Evolutionary conservation across 2,329 filamentous ascomycete species (phyloP).

Genomic region (Fusarium nematophilum): DNA sequence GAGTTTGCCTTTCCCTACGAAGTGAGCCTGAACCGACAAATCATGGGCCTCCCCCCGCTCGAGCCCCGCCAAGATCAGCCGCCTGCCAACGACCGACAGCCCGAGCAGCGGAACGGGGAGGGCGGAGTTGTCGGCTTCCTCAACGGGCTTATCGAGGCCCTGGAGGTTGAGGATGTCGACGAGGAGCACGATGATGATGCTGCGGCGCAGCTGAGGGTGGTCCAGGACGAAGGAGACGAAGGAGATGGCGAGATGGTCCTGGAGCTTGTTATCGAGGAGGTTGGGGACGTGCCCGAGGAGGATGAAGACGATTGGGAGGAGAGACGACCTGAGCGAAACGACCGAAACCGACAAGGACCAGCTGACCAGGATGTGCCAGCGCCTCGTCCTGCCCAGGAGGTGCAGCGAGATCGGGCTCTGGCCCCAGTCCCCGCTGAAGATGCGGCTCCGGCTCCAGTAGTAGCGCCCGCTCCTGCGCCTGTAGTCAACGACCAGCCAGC

Average conservation of each 20-base stretch:
- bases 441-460: neutral
- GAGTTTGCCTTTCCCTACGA: slow-evolving; percentile 61
- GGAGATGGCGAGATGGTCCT: slow-evolving; percentile 47
- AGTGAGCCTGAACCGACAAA: slow-evolving; percentile 58
- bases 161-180: slow-evolving; percentile 50
- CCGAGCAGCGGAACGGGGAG: slow-evolving; percentile 38
- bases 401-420: slow-evolving; percentile 1
- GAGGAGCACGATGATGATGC: slow-evolving; percentile 38
- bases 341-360: slow-evolving; percentile 11
- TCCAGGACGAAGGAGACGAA: slow-evolving; percentile 32
- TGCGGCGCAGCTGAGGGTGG: slow-evolving; percentile 29
- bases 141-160: slow-evolving; percentile 51
- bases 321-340: slow-evolving; percentile 33
- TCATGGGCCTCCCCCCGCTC: slow-evolving; percentile 54
- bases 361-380: slow-evolving; percentile 12
- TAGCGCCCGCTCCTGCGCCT: neutral
- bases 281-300: slow-evolving; percentile 53
- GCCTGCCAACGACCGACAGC: slow-evolving; percentile 25
- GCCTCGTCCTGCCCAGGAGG: slow-evolving; percentile 1
- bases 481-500: slow-evolving; percentile 7
- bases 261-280: slow-evolving; percentile 50
- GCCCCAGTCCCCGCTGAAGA: slow-evolving; percentile 9
- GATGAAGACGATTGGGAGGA: slow-evolving; percentile 53
- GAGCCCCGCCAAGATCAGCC: slow-evolving; percentile 40
- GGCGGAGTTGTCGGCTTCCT: slow-evolving; percentile 51